Conservation (phyloP, 2,329 filamentous ascomycete species). For the Diaporthe humulicola region DNA sequence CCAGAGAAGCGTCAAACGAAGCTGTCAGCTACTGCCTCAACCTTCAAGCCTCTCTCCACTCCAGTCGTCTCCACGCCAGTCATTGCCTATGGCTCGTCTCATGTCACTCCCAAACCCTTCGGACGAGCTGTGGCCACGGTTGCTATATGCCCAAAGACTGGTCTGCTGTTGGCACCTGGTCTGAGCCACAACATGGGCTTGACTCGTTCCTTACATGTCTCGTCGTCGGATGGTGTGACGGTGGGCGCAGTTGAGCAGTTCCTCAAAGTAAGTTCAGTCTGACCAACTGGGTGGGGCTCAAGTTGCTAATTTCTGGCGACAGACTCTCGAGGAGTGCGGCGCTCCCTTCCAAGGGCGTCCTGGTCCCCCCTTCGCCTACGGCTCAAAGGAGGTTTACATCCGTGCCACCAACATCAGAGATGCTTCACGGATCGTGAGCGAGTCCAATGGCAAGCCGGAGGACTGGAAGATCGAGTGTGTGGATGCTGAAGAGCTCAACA, state of each 20-base stretch:
- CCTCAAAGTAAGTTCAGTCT: slow-evolving; percentile 55
- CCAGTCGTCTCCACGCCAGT: slow-evolving; percentile 37
- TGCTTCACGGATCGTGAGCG: slow-evolving; percentile 63
- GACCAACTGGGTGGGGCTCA: no score
- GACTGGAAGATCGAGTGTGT: slow-evolving; percentile 63
- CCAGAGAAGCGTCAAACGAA: slow-evolving; percentile 56
- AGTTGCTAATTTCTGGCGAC: slow-evolving; percentile 39
- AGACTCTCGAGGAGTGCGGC: slow-evolving; percentile 57
- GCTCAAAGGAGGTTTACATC: slow-evolving; percentile 62
- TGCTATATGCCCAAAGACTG: slow-evolving; percentile 42
- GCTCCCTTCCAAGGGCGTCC: slow-evolving; percentile 51
- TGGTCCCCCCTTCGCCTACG: slow-evolving; percentile 51
- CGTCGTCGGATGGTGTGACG: slow-evolving; percentile 49
- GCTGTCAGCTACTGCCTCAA: slow-evolving; percentile 74
- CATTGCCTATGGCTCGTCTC: slow-evolving; percentile 43
- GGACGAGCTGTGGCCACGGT: slow-evolving; percentile 34
- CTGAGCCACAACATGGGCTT: slow-evolving; percentile 62
- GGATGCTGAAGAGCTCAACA: slow-evolving; percentile 58
- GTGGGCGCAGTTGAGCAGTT: slow-evolving; percentile 57
- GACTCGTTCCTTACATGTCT: slow-evolving; percentile 60
- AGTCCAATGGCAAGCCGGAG: slow-evolving; percentile 52
- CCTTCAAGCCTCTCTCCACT: slow-evolving; percentile 67
- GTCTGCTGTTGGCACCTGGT: slow-evolving; percentile 48
- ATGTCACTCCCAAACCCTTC: slow-evolving; percentile 30
- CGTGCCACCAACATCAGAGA: slow-evolving; percentile 73